Conservation (phyloP, 2,329 filamentous ascomycete species). For the Trichoderma lentiforme region DNA sequence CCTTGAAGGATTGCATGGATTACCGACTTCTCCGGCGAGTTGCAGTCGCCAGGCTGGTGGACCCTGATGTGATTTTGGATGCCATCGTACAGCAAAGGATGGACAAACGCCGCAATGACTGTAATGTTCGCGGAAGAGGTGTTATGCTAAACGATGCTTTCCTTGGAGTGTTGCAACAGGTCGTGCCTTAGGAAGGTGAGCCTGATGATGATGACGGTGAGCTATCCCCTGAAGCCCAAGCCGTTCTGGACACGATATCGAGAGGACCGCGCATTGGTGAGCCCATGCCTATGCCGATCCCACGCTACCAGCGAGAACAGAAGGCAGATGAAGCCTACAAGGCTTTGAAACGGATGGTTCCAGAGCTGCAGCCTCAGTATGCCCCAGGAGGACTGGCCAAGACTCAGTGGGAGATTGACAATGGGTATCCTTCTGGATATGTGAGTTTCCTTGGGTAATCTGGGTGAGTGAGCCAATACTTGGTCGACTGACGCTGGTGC, state of each 20-base stretch:
- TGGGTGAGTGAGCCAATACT: not conserved
- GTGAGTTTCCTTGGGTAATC: not conserved
- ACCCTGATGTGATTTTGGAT: not conserved
- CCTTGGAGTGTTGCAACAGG: not conserved
- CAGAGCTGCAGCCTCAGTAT: not conserved
- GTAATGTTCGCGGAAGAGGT: not conserved
- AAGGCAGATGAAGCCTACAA: not conserved
- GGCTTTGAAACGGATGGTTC: not conserved
- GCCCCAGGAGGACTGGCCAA: not conserved
- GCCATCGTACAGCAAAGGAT: not conserved
- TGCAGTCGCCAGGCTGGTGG: not conserved
- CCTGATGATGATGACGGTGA: not conserved
- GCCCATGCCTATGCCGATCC: not conserved
- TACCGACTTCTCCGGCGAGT: not conserved
- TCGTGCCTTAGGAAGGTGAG: not conserved
- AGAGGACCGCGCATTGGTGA: not conserved
- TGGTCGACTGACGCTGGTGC: not conserved
- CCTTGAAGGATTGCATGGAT: not conserved
- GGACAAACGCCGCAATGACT: not conserved
- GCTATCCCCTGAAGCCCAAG: not conserved
- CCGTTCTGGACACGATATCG: not conserved
- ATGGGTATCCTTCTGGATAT: not conserved
- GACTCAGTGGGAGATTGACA: conserved; percentile 1
- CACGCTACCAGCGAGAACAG: not conserved
- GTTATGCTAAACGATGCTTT: not conserved